Conservation (phyloP, 371 early-diverging fungal genomes). For the Actinomucor elegans region DNA sequence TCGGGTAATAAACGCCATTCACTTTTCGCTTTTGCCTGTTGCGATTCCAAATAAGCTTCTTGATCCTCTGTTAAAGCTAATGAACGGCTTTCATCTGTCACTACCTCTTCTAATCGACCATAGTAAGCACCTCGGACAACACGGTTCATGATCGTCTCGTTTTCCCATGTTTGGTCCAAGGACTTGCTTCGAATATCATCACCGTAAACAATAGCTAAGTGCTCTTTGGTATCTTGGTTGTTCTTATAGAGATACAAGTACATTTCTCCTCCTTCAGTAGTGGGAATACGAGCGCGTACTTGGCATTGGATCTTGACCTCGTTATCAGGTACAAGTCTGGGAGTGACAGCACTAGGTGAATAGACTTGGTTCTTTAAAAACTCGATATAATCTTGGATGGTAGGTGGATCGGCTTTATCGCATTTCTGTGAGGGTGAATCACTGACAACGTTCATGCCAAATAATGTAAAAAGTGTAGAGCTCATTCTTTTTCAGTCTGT, state of each 20-base stretch:
- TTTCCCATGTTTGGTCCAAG: constrained; percentile 63
- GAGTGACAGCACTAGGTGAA: constrained; percentile 46
- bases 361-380: constrained; percentile 50
- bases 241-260: constrained; percentile 86
- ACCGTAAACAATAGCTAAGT: constrained; percentile 93
- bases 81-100: constrained; percentile 39
- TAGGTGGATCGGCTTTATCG: constrained; percentile 23
- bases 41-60: constrained; percentile 35
- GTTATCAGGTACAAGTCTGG: constrained; percentile 25
- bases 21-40: constrained; percentile 35
- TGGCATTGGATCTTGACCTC: constrained; percentile 59
- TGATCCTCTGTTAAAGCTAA: constrained; percentile 39
- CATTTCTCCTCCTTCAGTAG: constrained; percentile 79
- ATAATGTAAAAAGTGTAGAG: constrained; percentile 45
- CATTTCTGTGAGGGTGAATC: constrained; percentile 15
- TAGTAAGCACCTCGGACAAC: constrained; percentile 78
- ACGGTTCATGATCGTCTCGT: constrained; percentile 79
- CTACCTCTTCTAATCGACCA: constrained; percentile 57
- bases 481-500: constrained; percentile 5
- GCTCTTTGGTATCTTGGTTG: constrained; percentile 83
- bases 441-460: constrained; percentile 53
- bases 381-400: constrained; percentile 45
- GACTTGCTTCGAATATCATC: constrained; percentile 70
- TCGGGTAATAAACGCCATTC: constrained; percentile 26
- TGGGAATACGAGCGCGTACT: constrained; percentile 88